A percentile compares a stretch with the other conserved stretches of the same genome.
Evolutionary conservation across 2,329 filamentous ascomycete genomes (phyloP).

Genomic region (Xylaria sp.): DNA sequence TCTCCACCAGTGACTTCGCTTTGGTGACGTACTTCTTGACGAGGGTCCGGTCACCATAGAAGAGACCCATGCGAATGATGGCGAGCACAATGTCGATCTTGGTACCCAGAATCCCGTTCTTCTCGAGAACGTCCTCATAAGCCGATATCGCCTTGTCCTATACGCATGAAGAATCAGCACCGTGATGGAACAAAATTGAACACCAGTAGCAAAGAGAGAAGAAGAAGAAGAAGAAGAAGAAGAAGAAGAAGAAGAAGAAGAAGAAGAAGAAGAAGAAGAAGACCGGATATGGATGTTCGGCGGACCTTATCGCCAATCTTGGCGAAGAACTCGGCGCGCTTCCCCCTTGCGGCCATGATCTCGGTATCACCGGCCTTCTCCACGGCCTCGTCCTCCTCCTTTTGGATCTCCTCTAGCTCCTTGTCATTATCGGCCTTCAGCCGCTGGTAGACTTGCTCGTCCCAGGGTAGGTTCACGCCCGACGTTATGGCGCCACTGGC

Average conservation of each 20-base stretch:
- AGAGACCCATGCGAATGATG: constrained; percentile 93
- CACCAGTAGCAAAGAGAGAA: too few relatives aligned
- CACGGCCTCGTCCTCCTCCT: constrained; percentile 91
- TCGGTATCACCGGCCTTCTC: constrained; percentile 98
- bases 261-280: not conserved
- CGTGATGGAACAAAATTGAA: not conserved
- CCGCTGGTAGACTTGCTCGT: constrained; percentile 85
- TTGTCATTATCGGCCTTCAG: constrained; percentile 81
- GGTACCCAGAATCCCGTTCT: constrained; percentile 94
- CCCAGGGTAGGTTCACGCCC: constrained; percentile 83
- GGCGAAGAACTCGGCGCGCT: constrained; percentile 96
- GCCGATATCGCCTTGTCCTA: constrained; percentile 94
- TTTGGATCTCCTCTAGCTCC: constrained; percentile 80
- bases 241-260: not conserved
- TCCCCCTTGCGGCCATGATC: constrained; percentile 89
- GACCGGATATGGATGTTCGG: constrained; percentile 12
- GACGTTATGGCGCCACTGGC: constrained; percentile 74
- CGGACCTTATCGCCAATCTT: constrained; percentile 93
- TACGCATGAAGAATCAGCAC: constrained; percentile 14
- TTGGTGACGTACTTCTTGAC: constrained; percentile 96
- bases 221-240: not conserved
- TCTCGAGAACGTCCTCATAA: constrained; percentile 94
- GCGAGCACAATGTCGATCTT: constrained; percentile 98
- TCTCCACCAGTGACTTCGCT: constrained; percentile 89
- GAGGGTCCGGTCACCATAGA: constrained; percentile 91